Base-by-base conservation (phyloP, 352 stramenopile genomes). In the Globisporangium orthogonon region DNA sequence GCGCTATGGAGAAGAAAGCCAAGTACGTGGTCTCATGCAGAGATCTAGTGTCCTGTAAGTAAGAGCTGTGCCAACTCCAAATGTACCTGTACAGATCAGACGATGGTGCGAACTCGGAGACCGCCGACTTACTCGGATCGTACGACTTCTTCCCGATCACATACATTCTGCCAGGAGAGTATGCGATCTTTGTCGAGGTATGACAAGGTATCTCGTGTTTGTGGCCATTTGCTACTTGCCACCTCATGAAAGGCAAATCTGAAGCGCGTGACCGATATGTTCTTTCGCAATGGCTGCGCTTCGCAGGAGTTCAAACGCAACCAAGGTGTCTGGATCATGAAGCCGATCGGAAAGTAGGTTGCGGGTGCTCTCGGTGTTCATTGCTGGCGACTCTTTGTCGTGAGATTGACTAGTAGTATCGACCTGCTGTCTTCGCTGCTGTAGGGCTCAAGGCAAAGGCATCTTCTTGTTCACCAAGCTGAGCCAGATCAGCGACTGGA, bases 391-490 rank as follows among this genome's bases (percentile, higher is more conserved):
- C 47, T 6, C 7, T 35, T 37, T 14, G 6, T 7, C 5, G 18
- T 3, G 10, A 11, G 46, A 58, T 17, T 4, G 17, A 17, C 37
- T 37, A 23, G 33, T 45, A 3, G 7, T 49, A 3, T 62, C 5
- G 23, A n/a, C 48, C 23, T n/a, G 10, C 33, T 23, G 23, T 23
- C 23, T 23, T 23, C 23, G 23, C 23, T 23, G 40, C 58, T 17
- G 1, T 43, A 92, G 80, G 75, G 86, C 84, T 0, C 82, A 93
- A 60, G 83, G 84, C 49, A 94, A 95, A 75, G 94, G 93, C 23
- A 98, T 98, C 55, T 98, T 98, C 62, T 70, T 98, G 4, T 97
- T 98, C 66, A 97, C 84, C 0, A 97, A 97, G 67, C 73, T 98
- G 31, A 87, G 69, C 33, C 86, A 98, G 61, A 98, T 98, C 60